Conservation (phyloP, 2,329 filamentous ascomycete genomes). For the Xylaria sp. region DNA sequence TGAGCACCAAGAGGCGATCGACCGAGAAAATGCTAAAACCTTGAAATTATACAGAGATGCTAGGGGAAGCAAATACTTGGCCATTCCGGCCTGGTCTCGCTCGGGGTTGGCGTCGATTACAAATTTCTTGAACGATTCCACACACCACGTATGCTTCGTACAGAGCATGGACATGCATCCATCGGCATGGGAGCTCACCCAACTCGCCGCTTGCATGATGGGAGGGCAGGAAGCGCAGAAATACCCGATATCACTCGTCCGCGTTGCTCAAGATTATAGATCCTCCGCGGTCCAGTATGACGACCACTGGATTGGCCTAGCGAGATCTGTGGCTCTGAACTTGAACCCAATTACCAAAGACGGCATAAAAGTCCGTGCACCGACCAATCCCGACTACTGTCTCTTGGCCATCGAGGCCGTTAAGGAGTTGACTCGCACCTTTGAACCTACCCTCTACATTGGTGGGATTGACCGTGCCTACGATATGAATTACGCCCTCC, state of each 20-base stretch:
- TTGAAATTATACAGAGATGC: no score
- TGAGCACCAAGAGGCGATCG: no score
- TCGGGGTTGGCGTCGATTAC: neutral
- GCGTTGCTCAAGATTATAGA: neutral
- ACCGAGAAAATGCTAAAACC: no score
- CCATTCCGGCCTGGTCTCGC: no score
- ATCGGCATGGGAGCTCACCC: no score
- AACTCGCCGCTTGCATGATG: neutral
- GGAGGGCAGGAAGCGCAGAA: neutral
- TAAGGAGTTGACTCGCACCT: neutral
- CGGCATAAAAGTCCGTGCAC: neutral
- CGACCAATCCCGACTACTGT: neutral
- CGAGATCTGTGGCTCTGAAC: neutral
- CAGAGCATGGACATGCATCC: neutral
- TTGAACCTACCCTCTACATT: neutral
- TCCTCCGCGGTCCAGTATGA: neutral
- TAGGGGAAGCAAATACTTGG: no score
- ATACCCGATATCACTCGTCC: neutral
- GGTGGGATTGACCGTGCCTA: conserved; percentile 8
- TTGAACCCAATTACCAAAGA: neutral
- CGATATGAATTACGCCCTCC: neutral
- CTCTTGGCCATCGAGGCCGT: neutral
- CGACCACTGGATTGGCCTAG: neutral
- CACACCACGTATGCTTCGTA: neutral
- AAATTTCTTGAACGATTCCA: neutral